Evolutionary conservation across 805 yeast genomes (phyloP), one percentile per base, ranked within the genome.

Genomic region (Candida loeiensis): DNA sequence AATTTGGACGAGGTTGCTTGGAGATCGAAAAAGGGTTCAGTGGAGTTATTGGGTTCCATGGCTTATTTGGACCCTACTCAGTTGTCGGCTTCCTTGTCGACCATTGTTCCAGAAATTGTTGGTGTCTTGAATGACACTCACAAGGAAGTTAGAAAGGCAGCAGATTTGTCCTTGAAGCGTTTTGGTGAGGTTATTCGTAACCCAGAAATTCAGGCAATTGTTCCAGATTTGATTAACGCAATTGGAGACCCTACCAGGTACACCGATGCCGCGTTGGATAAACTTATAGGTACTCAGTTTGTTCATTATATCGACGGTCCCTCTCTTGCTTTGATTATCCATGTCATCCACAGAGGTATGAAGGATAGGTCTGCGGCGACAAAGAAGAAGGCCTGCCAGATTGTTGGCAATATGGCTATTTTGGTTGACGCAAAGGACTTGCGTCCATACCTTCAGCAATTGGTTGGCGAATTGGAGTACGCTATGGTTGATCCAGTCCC

Each of bases 401-500:
- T 93, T 70, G 97, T 93, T 21, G 99, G 99, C 47, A 93, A 93
- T 57, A 93, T 93, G 98, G 89, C 98, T 2, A 88, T 93, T 58
- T 72, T 93, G 53, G 96, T 95, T 13, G 98, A 91, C 53, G 73
- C 87, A 13, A 79, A 76, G 50, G 99, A 93, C 59, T 71, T 93
- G 45, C 63, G 79, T 37, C 97, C 96, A 18, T 93, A 93, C 63
- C 69, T 93, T 53, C 76, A 80, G 16, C 77, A 80, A 31, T 71
- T 93, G 50, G 82, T 91, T 32, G 73, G 79, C 8, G 96, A 89
- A 51, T 76, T 93, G 45, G 95, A 93, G 60, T 72, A 77, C 31
- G 95, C 98, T 4, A 91, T 93, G 95, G 96, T 95, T 37, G 99
- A 93, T 53, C 99, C 99, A 1, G 99, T 93, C 38, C 96, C 98